A percentile compares a stretch with the other conserved stretches of the same genome.
phyloP scores from a whole-genome alignment of 139 green algal species.

The Micromonas commoda region DNA sequence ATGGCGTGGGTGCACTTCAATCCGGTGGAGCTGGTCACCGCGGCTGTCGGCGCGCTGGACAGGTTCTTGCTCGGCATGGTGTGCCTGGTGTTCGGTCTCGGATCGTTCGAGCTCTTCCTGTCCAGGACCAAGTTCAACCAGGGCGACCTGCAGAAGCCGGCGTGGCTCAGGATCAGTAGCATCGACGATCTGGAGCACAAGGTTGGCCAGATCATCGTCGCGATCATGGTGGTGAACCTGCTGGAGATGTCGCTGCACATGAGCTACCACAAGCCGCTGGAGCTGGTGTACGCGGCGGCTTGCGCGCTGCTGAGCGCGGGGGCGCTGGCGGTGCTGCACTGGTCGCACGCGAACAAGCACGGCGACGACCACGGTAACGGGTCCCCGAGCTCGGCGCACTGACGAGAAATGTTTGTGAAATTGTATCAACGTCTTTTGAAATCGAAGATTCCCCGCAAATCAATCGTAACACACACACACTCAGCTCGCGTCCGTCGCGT shows the following conservation, averaged over 20 bases:
- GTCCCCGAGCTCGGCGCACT: no score
- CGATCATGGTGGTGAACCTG: slow-evolving; percentile 11
- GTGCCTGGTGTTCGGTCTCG: slow-evolving; percentile 9
- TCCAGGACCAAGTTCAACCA: not conserved
- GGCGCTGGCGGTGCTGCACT: not conserved
- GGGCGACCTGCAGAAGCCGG: not conserved
- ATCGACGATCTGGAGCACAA: slow-evolving; percentile 6
- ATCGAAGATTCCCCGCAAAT: no score
- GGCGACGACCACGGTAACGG: not conserved
- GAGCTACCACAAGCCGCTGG: not conserved
- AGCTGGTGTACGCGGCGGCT: not conserved
- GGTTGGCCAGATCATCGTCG: slow-evolving; percentile 5
- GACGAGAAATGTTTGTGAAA: no score
- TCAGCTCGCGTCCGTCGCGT: no score
- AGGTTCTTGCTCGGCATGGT: slow-evolving; percentile 8
- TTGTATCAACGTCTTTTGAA: no score
- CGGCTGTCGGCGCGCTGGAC: not conserved
- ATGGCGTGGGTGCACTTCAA: not conserved
- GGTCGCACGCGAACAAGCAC: not conserved
- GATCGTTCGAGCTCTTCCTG: slow-evolving; percentile 1
- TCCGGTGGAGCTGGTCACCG: not conserved
- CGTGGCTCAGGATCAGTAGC: not conserved
- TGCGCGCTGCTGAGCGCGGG: not conserved
- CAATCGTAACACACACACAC: no score
- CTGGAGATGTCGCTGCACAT: slow-evolving; percentile 10